These are phyloP conservation scores for Inonotus obliquus DNA, from an alignment of 1,284 basidiomycete species.

Conservation along the genomic window DNA sequence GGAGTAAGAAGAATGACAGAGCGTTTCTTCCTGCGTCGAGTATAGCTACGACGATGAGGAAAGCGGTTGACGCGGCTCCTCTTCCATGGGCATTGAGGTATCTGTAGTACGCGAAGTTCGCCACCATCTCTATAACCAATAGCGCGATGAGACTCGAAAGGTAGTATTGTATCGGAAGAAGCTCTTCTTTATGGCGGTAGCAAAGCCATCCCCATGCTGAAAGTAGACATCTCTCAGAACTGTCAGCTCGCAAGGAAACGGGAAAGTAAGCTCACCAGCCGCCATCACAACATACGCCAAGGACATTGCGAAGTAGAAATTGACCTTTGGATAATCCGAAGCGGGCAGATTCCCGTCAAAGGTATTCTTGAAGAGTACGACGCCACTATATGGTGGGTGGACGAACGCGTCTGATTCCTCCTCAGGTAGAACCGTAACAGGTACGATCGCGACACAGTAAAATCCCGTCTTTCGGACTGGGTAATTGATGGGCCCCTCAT, in stretches of 20 bases:
- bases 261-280: not conserved
- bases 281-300: constrained; percentile 28
- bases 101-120: constrained; percentile 83
- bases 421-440: constrained; percentile 61
- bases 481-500: constrained; percentile 69
- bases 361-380: constrained; percentile 83
- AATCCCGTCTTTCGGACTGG: constrained; percentile 86
- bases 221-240: constrained; percentile 48
- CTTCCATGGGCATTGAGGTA: constrained; percentile 88
- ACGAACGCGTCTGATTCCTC: constrained; percentile 44
- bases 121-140: constrained; percentile 91
- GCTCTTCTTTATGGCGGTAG: constrained; percentile 75
- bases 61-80: constrained; percentile 69
- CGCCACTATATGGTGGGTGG: constrained; percentile 81
- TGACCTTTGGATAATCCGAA: constrained; percentile 97
- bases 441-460: constrained; percentile 89
- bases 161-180: constrained; percentile 91
- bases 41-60: constrained; percentile 86
- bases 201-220: constrained; percentile 81
- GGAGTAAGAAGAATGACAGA: constrained; percentile 90
- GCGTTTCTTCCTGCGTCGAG: constrained; percentile 93
- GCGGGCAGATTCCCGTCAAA: constrained; percentile 90
- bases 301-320: constrained; percentile 40
- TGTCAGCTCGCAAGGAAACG: constrained; percentile 45
- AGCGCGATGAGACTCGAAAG: constrained; percentile 89